Conservation (phyloP, 345 rosid genomes). For the Gynandropsis gynandra region DNA sequence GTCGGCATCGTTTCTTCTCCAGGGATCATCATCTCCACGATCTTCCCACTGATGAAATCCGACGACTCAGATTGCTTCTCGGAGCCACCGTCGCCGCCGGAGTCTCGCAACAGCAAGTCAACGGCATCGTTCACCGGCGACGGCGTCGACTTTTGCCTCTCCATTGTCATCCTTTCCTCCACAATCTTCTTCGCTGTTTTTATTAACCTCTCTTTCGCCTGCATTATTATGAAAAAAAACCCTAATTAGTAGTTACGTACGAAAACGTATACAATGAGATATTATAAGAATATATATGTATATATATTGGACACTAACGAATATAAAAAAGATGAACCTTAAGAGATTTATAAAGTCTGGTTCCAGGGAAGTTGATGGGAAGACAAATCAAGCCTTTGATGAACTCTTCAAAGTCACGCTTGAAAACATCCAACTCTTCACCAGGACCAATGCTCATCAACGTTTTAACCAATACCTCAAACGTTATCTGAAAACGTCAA, state of each 20-base stretch:
- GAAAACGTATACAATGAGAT: not conserved
- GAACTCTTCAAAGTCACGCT: slow-evolving; percentile 70
- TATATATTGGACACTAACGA: not conserved
- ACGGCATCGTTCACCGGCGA: slow-evolving; percentile 39
- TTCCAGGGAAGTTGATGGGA: slow-evolving; percentile 86
- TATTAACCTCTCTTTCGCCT: slow-evolving; percentile 69
- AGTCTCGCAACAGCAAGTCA: slow-evolving; percentile 53
- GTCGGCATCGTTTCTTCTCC: slow-evolving; percentile 91
- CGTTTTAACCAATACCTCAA: slow-evolving; percentile 60
- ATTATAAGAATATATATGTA: not conserved
- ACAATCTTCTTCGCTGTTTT: slow-evolving; percentile 61
- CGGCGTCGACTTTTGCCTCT: slow-evolving; percentile 18
- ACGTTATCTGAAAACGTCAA: slow-evolving; percentile 48
- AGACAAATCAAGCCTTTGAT: slow-evolving; percentile 88
- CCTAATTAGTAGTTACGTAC: not conserved
- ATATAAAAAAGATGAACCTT: slow-evolving; percentile 40
- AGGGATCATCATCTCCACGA: slow-evolving; percentile 95
- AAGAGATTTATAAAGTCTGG: slow-evolving; percentile 69
- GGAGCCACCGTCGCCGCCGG: slow-evolving; percentile 34
- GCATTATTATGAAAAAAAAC: slow-evolving; percentile 22
- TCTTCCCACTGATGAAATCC: slow-evolving; percentile 64
- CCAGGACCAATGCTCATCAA: slow-evolving; percentile 65
- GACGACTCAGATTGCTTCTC: slow-evolving; percentile 53
- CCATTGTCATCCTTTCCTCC: slow-evolving; percentile 40
- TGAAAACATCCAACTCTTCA: slow-evolving; percentile 54